Conservation (phyloP, 208 protist genomes). For the Lotmaria passim region DNA sequence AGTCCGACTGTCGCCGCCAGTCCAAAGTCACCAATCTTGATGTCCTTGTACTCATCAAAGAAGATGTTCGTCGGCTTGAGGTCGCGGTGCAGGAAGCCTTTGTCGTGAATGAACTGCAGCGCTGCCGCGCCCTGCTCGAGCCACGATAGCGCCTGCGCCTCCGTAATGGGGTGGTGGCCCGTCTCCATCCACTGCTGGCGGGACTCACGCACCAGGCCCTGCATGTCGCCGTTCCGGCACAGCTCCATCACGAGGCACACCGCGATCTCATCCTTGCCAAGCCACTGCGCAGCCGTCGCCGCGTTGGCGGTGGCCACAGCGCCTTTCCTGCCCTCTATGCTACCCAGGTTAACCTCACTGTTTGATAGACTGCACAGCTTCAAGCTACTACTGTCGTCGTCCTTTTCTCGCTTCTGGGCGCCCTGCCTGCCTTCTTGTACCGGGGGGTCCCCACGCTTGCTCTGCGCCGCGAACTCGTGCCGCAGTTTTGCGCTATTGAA, state of each 20-base stretch:
- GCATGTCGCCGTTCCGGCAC: conserved; percentile 80
- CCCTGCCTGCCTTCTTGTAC: conserved; percentile 14
- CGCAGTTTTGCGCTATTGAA: conserved; percentile 68
- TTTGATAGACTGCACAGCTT: conserved; percentile 32
- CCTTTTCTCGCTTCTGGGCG: neutral
- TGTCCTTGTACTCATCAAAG: conserved; percentile 70
- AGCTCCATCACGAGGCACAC: conserved; percentile 92
- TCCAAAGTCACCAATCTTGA: conserved; percentile 92
- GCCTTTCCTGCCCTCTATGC: neutral
- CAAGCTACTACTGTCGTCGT: conserved; percentile 19
- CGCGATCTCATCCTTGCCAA: conserved; percentile 49
- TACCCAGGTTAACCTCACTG: conserved; percentile 23
- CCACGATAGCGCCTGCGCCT: conserved; percentile 74
- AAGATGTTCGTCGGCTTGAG: conserved; percentile 93
- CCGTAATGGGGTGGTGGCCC: conserved; percentile 64
- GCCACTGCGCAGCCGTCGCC: conserved; percentile 19
- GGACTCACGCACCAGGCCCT: conserved; percentile 57
- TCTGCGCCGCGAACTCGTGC: conserved; percentile 47
- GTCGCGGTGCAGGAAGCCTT: conserved; percentile 89
- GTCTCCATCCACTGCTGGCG: conserved; percentile 72
- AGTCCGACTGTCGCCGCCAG: conserved; percentile 73
- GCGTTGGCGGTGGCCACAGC: neutral
- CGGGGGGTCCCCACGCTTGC: conserved; percentile 12
- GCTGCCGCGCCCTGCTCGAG: conserved; percentile 78
- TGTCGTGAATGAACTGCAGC: conserved; percentile 82